Evolutionary conservation across 257 asterid species (phyloP).

Genomic region (Solanum ahanhuiri): DNA sequence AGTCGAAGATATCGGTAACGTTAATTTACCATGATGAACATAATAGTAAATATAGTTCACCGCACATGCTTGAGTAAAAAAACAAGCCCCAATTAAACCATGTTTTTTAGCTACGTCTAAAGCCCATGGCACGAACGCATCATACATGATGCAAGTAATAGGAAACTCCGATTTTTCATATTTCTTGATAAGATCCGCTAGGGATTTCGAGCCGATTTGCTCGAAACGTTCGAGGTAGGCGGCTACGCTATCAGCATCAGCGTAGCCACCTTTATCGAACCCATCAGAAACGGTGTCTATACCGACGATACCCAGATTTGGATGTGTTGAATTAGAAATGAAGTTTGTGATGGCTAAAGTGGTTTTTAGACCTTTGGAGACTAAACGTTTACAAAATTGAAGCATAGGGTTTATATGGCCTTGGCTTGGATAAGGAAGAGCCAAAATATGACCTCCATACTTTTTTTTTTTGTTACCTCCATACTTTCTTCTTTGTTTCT

Average conservation of each 20-base stretch:
- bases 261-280: slow-evolving; percentile 48
- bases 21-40: slow-evolving; percentile 33
- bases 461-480: slow-evolving; percentile 15
- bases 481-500: background rate
- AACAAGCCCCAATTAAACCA: slow-evolving; percentile 30
- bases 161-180: slow-evolving; percentile 13
- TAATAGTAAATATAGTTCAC: slow-evolving; percentile 54
- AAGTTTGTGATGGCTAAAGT: slow-evolving; percentile 54
- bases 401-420: slow-evolving; percentile 83
- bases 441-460: slow-evolving; percentile 35
- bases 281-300: slow-evolving; percentile 67
- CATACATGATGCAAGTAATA: slow-evolving; percentile 52
- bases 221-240: slow-evolving; percentile 29
- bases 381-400: slow-evolving; percentile 63
- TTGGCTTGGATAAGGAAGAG: slow-evolving; percentile 72
- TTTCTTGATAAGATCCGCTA: slow-evolving; percentile 25
- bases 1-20: slow-evolving; percentile 30
- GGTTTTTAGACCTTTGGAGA: slow-evolving; percentile 36
- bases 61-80: slow-evolving; percentile 69
- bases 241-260: slow-evolving; percentile 20
- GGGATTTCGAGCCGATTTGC: slow-evolving; percentile 28
- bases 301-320: slow-evolving; percentile 18
- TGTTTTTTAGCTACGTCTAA: slow-evolving; percentile 37
- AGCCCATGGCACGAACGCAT: slow-evolving; percentile 69
- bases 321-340: slow-evolving; percentile 32